Percentiles rank a stretch among this genome's conserved stretches.
Conservation (phyloP, 441 rosid species). For the Isatis lusitanica region DNA sequence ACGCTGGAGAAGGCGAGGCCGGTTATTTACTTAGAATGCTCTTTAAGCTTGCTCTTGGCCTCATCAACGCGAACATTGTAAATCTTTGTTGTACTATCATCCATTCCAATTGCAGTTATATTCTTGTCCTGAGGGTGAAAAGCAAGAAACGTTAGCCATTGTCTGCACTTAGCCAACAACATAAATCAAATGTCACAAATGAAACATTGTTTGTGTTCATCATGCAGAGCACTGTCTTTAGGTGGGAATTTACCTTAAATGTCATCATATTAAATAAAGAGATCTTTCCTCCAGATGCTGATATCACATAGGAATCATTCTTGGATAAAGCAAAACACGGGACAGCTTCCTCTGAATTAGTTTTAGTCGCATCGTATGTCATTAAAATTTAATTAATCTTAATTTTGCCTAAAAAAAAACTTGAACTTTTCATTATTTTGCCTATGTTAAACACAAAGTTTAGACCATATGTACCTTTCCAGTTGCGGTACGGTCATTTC, state of each 20-base stretch:
- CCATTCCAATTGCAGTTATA: slow-evolving; percentile 87
- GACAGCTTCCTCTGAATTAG: slow-evolving; percentile 73
- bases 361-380: slow-evolving; percentile 68
- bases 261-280: slow-evolving; percentile 92
- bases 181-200: slow-evolving; percentile 3
- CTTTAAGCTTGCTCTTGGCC: slow-evolving; percentile 96
- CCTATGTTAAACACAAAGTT: slow-evolving; percentile 12
- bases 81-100: slow-evolving; percentile 78
- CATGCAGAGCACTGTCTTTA: not conserved
- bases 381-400: no score
- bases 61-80: slow-evolving; percentile 85
- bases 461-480: slow-evolving; percentile 68
- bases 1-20: no score
- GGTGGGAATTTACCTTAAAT: slow-evolving; percentile 57
- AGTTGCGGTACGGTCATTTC: slow-evolving; percentile 77
- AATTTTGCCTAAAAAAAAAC: no score
- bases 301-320: slow-evolving; percentile 92
- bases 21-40: slow-evolving; percentile 91
- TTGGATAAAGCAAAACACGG: slow-evolving; percentile 88
- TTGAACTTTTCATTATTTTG: not conserved
- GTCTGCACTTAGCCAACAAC: slow-evolving; percentile 49
- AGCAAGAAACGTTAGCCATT: slow-evolving; percentile 86
- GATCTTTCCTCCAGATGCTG: slow-evolving; percentile 91
- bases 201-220: slow-evolving; percentile 1
- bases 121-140: slow-evolving; percentile 90